Evolutionary conservation across 108 stramenopile species (phyloP).

Genomic region (Pseudonitzschia pungens): DNA sequence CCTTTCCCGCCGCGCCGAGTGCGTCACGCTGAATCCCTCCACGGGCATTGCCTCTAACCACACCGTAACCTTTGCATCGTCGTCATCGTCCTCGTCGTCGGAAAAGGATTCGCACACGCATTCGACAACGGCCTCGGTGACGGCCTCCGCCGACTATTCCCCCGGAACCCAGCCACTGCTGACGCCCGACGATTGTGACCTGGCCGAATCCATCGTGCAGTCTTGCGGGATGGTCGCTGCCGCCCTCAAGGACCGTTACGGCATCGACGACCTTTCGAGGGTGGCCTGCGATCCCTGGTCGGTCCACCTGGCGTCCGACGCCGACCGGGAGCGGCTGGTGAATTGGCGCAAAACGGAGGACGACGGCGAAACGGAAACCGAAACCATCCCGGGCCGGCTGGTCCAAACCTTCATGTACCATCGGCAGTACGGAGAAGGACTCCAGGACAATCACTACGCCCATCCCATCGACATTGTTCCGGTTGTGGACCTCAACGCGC

Average conservation of each 20-base stretch:
- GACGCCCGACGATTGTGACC: constrained; percentile 70
- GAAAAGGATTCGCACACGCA: too few species aligned
- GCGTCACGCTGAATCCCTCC: constrained; percentile 42
- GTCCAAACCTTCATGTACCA: constrained; percentile 71
- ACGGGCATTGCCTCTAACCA: constrained; percentile 53
- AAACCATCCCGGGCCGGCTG: constrained; percentile 38
- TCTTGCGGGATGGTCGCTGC: constrained; percentile 31
- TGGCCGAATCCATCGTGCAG: constrained; percentile 65
- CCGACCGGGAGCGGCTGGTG: constrained; percentile 28
- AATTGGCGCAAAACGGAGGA: constrained; percentile 4
- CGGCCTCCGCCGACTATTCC: constrained; percentile 19
- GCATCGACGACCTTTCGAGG: constrained; percentile 40
- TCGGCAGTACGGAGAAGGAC: constrained; percentile 42
- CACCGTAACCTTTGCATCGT: constrained; percentile 25
- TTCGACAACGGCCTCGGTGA: neutral
- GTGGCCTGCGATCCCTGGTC: constrained; percentile 72
- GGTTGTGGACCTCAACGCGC: constrained; percentile 58
- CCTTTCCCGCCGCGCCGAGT: constrained; percentile 37
- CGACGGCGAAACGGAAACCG: too few species aligned
- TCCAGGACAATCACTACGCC: constrained; percentile 72
- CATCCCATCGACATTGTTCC: constrained; percentile 77
- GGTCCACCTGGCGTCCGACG: constrained; percentile 50
- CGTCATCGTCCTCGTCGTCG: constrained; percentile 19
- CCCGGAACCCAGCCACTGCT: constrained; percentile 60
- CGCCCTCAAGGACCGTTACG: constrained; percentile 49